A percentile compares a stretch with the other conserved stretches of the same genome.
phyloP scores from a whole-genome alignment of 2,329 filamentous ascomycete species.

The Beauveria sp. region DNA sequence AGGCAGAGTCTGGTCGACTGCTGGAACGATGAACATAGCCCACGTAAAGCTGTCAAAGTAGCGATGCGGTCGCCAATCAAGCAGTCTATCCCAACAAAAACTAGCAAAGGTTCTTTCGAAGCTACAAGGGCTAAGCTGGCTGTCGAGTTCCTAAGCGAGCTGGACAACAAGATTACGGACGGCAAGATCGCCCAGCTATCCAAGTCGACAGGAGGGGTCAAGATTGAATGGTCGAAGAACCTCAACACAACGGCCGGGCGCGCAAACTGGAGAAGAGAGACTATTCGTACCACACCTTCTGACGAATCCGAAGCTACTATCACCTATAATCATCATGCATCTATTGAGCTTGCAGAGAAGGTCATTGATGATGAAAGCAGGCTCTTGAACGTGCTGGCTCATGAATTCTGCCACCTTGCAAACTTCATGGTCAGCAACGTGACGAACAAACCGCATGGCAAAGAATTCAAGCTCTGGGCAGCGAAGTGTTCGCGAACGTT shows the following conservation, averaged over 20 bases:
- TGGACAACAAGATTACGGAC: slow-evolving; percentile 58
- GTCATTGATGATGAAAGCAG: slow-evolving; percentile 72
- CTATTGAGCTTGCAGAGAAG: slow-evolving; percentile 82
- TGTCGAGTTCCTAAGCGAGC: slow-evolving; percentile 54
- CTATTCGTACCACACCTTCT: slow-evolving; percentile 28
- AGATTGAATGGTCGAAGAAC: slow-evolving; percentile 68
- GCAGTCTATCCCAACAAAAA: slow-evolving; percentile 29
- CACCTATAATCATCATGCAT: slow-evolving; percentile 53
- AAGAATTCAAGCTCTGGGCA: slow-evolving; percentile 74
- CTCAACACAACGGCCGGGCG: slow-evolving; percentile 72
- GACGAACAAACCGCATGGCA: slow-evolving; percentile 71
- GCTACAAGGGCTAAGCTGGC: slow-evolving; percentile 55
- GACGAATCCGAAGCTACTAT: slow-evolving; percentile 20
- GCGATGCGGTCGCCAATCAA: slow-evolving; percentile 19
- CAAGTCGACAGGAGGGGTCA: slow-evolving; percentile 59
- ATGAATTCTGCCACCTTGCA: slow-evolving; percentile 92
- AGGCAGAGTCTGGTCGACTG: slow-evolving; percentile 49
- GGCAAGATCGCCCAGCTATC: slow-evolving; percentile 53
- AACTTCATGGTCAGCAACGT: slow-evolving; percentile 82
- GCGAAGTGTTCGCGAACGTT: slow-evolving; percentile 49
- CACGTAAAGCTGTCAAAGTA: slow-evolving; percentile 32
- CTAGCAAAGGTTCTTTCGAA: slow-evolving; percentile 53
- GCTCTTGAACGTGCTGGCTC: slow-evolving; percentile 83
- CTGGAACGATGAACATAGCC: slow-evolving; percentile 57
- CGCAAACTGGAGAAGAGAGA: slow-evolving; percentile 63